phyloP scores from a whole-genome alignment of 805 yeast species.

The Candida palmyrensis region DNA sequence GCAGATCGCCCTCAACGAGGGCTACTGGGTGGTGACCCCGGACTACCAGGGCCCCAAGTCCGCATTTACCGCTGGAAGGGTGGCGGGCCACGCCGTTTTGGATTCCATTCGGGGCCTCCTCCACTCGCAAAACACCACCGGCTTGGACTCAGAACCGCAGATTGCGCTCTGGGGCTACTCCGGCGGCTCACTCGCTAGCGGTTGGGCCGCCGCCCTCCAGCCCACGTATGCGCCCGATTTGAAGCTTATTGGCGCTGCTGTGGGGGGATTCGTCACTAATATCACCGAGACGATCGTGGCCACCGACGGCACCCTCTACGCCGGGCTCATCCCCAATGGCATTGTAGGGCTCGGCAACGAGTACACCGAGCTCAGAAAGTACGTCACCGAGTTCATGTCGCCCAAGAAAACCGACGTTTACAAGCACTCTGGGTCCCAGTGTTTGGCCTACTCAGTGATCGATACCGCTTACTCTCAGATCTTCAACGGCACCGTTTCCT shows the following conservation, averaged over 20 bases:
- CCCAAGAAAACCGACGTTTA: background rate
- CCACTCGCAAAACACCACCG: slow-evolving; percentile 11
- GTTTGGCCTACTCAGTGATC: slow-evolving; percentile 1
- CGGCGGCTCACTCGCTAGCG: slow-evolving; percentile 34
- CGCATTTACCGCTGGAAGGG: slow-evolving; percentile 27
- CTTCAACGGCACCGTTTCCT: slow-evolving; percentile 1
- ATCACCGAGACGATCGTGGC: slow-evolving; percentile 13
- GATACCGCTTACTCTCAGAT: slow-evolving; percentile 1
- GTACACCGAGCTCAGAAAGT: slow-evolving; percentile 13
- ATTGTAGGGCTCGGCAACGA: slow-evolving; percentile 16
- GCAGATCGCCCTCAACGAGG: slow-evolving; percentile 12
- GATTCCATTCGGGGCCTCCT: slow-evolving; percentile 27
- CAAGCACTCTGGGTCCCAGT: background rate
- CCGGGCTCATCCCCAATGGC: slow-evolving; percentile 18
- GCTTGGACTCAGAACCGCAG: slow-evolving; percentile 13
- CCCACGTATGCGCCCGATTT: slow-evolving; percentile 33
- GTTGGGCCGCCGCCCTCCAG: slow-evolving; percentile 35
- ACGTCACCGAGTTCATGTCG: slow-evolving; percentile 3
- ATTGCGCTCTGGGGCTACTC: slow-evolving; percentile 31
- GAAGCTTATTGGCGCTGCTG: slow-evolving; percentile 17
- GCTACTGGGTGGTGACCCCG: slow-evolving; percentile 23
- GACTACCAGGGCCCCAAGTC: slow-evolving; percentile 32
- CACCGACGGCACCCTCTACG: slow-evolving; percentile 12
- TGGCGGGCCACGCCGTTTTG: slow-evolving; percentile 25
- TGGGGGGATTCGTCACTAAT: slow-evolving; percentile 22